Percentiles rank a stretch among this genome's conserved stretches.
These are phyloP conservation scores for Periconia digitata DNA, from an alignment of 2,329 filamentous ascomycete genomes.

Conservation along the genomic window DNA sequence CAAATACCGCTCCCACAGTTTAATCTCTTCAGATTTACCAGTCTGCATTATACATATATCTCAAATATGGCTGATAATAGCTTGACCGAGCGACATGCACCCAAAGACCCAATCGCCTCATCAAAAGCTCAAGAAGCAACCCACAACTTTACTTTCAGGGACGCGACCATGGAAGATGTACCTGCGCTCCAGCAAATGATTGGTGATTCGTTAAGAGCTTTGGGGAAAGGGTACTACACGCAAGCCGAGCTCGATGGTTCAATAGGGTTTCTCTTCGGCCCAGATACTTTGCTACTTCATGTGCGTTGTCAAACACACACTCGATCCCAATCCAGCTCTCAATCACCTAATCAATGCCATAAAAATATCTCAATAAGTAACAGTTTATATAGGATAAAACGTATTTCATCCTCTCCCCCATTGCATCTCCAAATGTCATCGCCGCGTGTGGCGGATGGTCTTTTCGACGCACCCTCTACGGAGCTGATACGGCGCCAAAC, in stretches of 20 bases:
- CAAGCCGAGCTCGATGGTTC: slow-evolving; percentile 38
- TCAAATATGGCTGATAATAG: not conserved
- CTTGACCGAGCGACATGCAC: not conserved
- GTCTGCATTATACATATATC: too few species aligned
- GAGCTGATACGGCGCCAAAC: slow-evolving; percentile 31
- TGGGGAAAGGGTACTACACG: slow-evolving; percentile 32
- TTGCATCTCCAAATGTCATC: slow-evolving; percentile 19
- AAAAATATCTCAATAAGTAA: not conserved
- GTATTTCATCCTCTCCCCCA: slow-evolving; percentile 38
- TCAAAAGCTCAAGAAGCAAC: slow-evolving; percentile 39
- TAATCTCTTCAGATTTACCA: too few species aligned
- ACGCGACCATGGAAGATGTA: slow-evolving; percentile 32
- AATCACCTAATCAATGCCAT: not conserved
- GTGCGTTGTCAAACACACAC: slow-evolving; percentile 5
- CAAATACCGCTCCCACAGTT: too few species aligned
- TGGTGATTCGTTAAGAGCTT: slow-evolving; percentile 26
- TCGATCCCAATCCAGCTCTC: not conserved
- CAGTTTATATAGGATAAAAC: slow-evolving; percentile 17
- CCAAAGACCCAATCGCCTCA: slow-evolving; percentile 27
- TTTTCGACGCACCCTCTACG: slow-evolving; percentile 38
- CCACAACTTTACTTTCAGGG: slow-evolving; percentile 29
- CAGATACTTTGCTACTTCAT: slow-evolving; percentile 36
- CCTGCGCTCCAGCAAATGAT: slow-evolving; percentile 34
- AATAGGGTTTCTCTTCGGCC: slow-evolving; percentile 40
- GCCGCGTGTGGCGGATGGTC: slow-evolving; percentile 42